phyloP scores from a whole-genome alignment of 306 rosid genomes.

The Sechiopsis laciniata region DNA sequence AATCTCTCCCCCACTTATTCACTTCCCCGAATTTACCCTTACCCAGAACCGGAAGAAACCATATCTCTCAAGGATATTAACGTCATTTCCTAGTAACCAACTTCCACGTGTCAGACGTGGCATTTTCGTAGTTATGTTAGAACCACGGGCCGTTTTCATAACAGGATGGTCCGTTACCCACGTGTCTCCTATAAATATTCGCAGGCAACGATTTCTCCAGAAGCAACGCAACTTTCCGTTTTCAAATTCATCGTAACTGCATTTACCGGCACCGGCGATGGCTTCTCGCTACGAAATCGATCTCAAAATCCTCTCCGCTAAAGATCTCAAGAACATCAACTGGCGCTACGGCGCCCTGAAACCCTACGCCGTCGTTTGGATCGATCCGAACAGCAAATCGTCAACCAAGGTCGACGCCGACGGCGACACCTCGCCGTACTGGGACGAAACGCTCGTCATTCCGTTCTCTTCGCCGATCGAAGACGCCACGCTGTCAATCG shows the following conservation, averaged over 20 bases:
- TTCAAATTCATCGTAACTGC: not conserved
- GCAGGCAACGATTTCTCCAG: not conserved
- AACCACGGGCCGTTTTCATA: not conserved
- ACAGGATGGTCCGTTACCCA: not conserved
- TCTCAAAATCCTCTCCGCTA: conserved; percentile 47
- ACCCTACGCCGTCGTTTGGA: conserved; percentile 88
- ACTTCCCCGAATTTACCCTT: not conserved
- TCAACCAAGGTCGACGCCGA: conserved; percentile 43
- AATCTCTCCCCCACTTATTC: not conserved
- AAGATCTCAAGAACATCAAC: conserved; percentile 67
- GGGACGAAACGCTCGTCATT: conserved; percentile 58
- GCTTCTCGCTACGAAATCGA: conserved; percentile 59
- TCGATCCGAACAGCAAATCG: conserved; percentile 46
- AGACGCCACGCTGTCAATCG: conserved; percentile 45
- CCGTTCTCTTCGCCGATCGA: conserved; percentile 49
- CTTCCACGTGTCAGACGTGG: not conserved
- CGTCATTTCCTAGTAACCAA: not conserved
- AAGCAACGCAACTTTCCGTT: not conserved
- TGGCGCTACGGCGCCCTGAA: conserved; percentile 63
- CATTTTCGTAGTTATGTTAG: not conserved
- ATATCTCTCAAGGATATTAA: not conserved
- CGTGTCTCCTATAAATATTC: not conserved
- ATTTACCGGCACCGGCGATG: conserved; percentile 27
- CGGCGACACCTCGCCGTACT: conserved; percentile 56
- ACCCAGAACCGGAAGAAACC: not conserved